phyloP scores from a whole-genome alignment of 2,329 filamentous ascomycete genomes.

The Chaetomium sp. region DNA sequence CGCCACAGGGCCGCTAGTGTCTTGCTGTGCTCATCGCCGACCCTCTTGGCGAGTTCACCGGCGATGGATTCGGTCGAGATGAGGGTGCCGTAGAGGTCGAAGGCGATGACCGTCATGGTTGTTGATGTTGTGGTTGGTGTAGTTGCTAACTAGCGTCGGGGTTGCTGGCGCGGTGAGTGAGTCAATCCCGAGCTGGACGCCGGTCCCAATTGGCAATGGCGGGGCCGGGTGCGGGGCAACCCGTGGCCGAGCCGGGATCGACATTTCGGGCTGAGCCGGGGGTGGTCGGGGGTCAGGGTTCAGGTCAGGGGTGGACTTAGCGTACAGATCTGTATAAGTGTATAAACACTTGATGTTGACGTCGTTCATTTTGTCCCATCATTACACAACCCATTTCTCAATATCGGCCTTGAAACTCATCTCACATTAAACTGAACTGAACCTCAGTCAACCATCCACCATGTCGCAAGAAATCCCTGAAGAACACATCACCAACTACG shows the following conservation, averaged over 20 bases:
- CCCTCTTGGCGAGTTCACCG: conserved; percentile 57
- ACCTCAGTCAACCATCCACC: background rate
- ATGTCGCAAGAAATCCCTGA: conserved; percentile 25
- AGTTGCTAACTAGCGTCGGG: conserved; percentile 38
- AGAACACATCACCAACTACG: conserved; percentile 55
- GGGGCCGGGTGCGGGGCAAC: conserved; percentile 10
- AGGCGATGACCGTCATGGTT: conserved; percentile 58
- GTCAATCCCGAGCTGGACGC: conserved; percentile 15
- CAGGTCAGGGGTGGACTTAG: background rate
- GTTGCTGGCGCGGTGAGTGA: conserved; percentile 22
- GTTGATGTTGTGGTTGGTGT: conserved; percentile 39
- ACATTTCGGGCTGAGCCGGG: conserved; percentile 7
- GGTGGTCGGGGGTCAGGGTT: background rate
- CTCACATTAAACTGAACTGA: conserved; percentile 3
- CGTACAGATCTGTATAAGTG: too few species aligned
- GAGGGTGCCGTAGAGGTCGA: conserved; percentile 76
- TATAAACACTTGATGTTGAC: conserved; percentile 1
- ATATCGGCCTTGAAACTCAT: background rate
- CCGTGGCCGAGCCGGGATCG: background rate
- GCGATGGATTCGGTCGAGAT: conserved; percentile 71
- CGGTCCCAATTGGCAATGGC: conserved; percentile 16
- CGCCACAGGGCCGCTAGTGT: conserved; percentile 64
- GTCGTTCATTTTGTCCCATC: background rate
- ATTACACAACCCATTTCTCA: background rate
- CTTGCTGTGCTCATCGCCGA: conserved; percentile 59